phyloP scores from a whole-genome alignment of 805 yeast genomes.

The Kluyveromyces lactis region DNA sequence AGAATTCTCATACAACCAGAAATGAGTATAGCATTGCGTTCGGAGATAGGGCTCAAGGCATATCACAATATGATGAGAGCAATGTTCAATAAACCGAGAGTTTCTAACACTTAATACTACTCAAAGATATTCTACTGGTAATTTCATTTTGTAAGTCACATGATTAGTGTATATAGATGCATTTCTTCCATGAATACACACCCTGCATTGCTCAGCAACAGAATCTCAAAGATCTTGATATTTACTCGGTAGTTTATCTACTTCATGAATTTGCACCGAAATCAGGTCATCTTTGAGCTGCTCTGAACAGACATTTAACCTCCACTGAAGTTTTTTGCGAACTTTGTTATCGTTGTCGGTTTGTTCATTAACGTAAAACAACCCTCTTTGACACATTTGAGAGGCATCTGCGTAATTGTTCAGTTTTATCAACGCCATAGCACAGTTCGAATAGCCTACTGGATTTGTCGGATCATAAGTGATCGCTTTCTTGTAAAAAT shows the following conservation, averaged over 20 bases:
- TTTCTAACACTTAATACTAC: too few species aligned
- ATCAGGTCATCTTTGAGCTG: slow-evolving; percentile 10
- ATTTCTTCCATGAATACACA: too few species aligned
- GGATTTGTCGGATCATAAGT: slow-evolving; percentile 41
- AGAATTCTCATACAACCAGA: slow-evolving; percentile 1
- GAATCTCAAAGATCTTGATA: slow-evolving; percentile 14
- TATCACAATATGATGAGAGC: not conserved
- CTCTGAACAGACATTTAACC: slow-evolving; percentile 38
- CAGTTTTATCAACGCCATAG: slow-evolving; percentile 53
- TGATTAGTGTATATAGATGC: too few species aligned
- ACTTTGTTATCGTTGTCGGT: slow-evolving; percentile 27
- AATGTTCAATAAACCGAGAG: not conserved
- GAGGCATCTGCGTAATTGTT: slow-evolving; percentile 42
- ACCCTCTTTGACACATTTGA: slow-evolving; percentile 42
- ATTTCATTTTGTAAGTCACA: too few species aligned
- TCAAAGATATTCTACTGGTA: too few species aligned
- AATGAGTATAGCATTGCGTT: not conserved
- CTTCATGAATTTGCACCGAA: slow-evolving; percentile 33
- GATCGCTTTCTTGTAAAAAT: slow-evolving; percentile 49
- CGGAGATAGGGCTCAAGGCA: not conserved
- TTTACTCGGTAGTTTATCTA: slow-evolving; percentile 36
- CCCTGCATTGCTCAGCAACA: too few species aligned
- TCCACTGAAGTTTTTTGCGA: slow-evolving; percentile 41
- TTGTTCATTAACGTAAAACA: slow-evolving; percentile 16
- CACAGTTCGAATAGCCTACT: slow-evolving; percentile 56